These are phyloP conservation scores for Mycena vitilis DNA, from an alignment of 768 basidiomycete species.

Conservation along the genomic window DNA sequence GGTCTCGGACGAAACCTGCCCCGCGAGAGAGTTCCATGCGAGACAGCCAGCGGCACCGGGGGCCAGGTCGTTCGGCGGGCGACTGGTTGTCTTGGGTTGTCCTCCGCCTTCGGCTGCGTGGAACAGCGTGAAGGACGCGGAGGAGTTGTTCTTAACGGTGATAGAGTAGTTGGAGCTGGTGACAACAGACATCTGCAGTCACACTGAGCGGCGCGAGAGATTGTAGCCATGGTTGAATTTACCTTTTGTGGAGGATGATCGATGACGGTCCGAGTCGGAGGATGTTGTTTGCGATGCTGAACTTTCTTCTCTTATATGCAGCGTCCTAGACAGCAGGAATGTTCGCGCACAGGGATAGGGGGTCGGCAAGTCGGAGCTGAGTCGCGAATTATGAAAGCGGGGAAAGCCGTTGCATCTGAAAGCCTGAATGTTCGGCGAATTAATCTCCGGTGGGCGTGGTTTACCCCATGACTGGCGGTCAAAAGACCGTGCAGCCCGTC, in stretches of 20 bases:
- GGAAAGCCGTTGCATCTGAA: too few species aligned
- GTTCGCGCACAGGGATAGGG: too few species aligned
- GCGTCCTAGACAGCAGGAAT: too few species aligned
- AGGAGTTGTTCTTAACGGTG: constrained; percentile 13
- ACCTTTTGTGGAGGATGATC: constrained; percentile 5
- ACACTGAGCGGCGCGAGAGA: not conserved
- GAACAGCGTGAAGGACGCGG: constrained; percentile 13
- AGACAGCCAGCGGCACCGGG: constrained; percentile 6
- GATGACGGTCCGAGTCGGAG: too few species aligned
- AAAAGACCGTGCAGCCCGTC: too few species aligned
- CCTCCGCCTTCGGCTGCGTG: not conserved
- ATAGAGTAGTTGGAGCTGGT: constrained; percentile 17
- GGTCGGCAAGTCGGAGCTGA: too few species aligned
- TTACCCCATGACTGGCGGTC: too few species aligned
- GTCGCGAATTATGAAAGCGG: too few species aligned
- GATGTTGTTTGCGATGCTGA: not conserved
- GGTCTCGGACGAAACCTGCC: not conserved
- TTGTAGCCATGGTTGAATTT: not conserved
- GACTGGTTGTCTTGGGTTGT: not conserved
- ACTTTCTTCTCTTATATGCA: too few species aligned
- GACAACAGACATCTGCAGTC: constrained; percentile 16
- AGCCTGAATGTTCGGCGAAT: too few species aligned
- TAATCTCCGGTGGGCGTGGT: too few species aligned
- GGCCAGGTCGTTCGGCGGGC: constrained; percentile 10
- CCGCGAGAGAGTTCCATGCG: constrained; percentile 8